A percentile compares a stretch with the other conserved stretches of the same genome.
These are phyloP conservation scores for Carex kokanica DNA, from an alignment of 176 grass and related monocot genomes.

Conservation along the genomic window DNA sequence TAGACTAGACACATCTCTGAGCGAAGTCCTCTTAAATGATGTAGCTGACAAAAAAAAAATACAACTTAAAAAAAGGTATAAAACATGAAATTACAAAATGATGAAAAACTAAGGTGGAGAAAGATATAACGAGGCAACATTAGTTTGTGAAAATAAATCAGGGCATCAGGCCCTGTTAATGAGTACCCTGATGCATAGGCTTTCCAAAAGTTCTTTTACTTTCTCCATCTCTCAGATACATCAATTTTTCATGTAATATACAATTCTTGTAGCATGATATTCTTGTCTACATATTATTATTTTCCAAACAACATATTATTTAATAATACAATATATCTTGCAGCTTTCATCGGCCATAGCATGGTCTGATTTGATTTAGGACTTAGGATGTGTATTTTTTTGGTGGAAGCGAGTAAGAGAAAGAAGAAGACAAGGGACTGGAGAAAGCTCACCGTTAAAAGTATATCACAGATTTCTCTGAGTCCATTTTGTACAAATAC, in stretches of 20 bases:
- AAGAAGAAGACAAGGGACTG: not conserved
- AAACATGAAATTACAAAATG: not conserved
- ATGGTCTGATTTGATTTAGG: not conserved
- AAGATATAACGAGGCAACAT: not conserved
- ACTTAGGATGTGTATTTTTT: not conserved
- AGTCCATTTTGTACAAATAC: not conserved
- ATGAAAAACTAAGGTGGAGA: not conserved
- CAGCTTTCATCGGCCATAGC: not conserved
- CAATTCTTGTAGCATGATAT: not conserved
- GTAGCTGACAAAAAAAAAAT: constrained; percentile 20
- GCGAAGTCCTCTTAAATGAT: constrained; percentile 26
- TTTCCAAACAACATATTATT: not conserved
- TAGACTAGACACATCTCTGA: constrained; percentile 16
- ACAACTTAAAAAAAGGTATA: constrained; percentile 8
- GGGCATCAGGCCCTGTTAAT: too few relatives aligned
- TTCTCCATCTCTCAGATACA: not conserved
- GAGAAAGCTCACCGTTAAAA: not conserved
- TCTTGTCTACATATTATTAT: not conserved
- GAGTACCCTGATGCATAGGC: not conserved
- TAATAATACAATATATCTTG: not conserved
- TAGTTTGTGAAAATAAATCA: not conserved
- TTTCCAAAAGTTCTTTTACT: not conserved
- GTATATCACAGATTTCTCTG: not conserved
- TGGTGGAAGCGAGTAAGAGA: not conserved
- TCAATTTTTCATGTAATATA: not conserved